Conservation (phyloP, 768 basidiomycete species). For the Russula brevipes region DNA sequence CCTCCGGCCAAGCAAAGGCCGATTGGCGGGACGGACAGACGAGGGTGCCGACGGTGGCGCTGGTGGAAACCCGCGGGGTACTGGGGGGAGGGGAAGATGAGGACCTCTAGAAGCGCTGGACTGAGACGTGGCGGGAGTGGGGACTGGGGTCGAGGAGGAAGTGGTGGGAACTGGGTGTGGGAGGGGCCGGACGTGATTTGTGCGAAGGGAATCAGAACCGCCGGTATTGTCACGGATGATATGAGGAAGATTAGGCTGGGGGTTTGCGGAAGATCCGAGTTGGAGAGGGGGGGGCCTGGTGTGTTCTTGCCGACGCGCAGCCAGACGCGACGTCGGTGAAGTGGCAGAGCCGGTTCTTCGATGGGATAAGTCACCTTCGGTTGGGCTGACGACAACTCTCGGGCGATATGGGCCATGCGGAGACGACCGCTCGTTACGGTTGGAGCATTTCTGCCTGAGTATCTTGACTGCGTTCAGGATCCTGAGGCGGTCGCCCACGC, state of each 20-base stretch:
- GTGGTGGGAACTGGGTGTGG: slow-evolving; percentile 38
- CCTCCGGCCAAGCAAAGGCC: slow-evolving; percentile 35
- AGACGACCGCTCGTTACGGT: slow-evolving; percentile 17
- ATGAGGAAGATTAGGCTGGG: slow-evolving; percentile 62
- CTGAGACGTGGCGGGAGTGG: slow-evolving; percentile 35
- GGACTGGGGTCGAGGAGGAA: slow-evolving; percentile 31
- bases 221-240: slow-evolving; percentile 56
- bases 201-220: slow-evolving; percentile 46
- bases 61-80: slow-evolving; percentile 57
- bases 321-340: slow-evolving; percentile 27
- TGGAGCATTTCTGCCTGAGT: slow-evolving; percentile 55
- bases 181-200: slow-evolving; percentile 41
- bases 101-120: slow-evolving; percentile 40
- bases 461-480: slow-evolving; percentile 81
- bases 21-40: slow-evolving; percentile 30
- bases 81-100: slow-evolving; percentile 65
- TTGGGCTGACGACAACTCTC: slow-evolving; percentile 13
- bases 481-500: slow-evolving; percentile 88
- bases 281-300: slow-evolving; percentile 79
- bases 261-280: slow-evolving; percentile 46
- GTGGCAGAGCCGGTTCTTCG: slow-evolving; percentile 23
- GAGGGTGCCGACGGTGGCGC: slow-evolving; percentile 31
- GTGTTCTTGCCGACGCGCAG: slow-evolving; percentile 40
- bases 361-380: slow-evolving; percentile 24
- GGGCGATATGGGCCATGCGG: slow-evolving; percentile 1